phyloP scores from a whole-genome alignment of 116 monocot genomes.

The Trichopus zeylanicus region DNA sequence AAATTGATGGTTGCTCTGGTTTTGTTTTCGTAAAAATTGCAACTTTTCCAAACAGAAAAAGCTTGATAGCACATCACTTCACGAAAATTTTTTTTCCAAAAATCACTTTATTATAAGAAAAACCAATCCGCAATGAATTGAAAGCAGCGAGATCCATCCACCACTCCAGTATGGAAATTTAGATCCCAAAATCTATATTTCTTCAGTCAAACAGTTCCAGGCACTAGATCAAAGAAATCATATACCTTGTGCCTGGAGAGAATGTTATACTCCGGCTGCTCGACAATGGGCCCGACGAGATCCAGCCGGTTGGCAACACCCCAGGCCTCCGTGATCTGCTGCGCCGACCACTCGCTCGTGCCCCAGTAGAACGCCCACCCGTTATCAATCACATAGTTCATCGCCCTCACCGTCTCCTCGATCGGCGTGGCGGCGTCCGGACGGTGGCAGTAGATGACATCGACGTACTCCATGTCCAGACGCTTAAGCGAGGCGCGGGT shows the following conservation, averaged over 20 bases:
- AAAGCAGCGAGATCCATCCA: too few relatives aligned
- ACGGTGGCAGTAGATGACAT: slow-evolving; percentile 87
- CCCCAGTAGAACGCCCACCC: slow-evolving; percentile 97
- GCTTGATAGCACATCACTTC: too few relatives aligned
- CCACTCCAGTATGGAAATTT: too few relatives aligned
- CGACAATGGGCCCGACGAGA: slow-evolving; percentile 82
- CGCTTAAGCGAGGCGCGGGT: slow-evolving; percentile 57
- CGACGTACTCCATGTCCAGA: slow-evolving; percentile 92
- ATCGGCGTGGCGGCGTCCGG: slow-evolving; percentile 70
- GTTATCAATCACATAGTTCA: slow-evolving; percentile 84
- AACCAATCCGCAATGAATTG: too few relatives aligned
- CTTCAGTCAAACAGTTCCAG: too few relatives aligned
- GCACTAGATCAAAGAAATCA: neutral
- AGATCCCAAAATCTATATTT: too few relatives aligned
- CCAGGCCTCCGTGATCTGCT: slow-evolving; percentile 99
- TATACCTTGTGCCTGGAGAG: slow-evolving; percentile 80
- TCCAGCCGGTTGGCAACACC: slow-evolving; percentile 53
- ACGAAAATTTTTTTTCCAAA: too few relatives aligned
- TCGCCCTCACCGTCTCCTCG: slow-evolving; percentile 95
- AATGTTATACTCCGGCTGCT: slow-evolving; percentile 97
- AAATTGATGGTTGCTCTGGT: too few relatives aligned
- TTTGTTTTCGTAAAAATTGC: too few relatives aligned
- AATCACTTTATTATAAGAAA: too few relatives aligned
- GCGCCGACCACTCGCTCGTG: slow-evolving; percentile 94
- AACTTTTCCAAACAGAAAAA: too few relatives aligned